Percentiles rank a stretch among this genome's conserved stretches.
Conservation (phyloP, 805 yeast genomes). For the Schwanniomyces vanrijiae region DNA sequence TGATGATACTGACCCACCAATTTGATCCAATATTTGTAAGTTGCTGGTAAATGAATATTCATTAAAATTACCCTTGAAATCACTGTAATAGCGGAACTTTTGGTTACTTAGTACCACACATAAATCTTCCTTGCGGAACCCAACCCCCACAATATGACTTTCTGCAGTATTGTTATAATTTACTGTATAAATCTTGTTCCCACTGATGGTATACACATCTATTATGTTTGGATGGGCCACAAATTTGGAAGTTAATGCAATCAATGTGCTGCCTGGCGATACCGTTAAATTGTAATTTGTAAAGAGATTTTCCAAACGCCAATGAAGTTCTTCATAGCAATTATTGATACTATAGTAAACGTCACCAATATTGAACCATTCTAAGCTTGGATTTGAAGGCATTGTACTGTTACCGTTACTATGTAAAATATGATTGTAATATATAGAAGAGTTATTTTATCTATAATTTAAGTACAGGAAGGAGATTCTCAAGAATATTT, state of each 20-base stretch:
- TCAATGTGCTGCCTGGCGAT: slow-evolving; percentile 53
- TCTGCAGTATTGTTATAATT: slow-evolving; percentile 43
- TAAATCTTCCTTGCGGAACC: slow-evolving; percentile 53
- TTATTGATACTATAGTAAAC: slow-evolving; percentile 64
- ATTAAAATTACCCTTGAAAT: slow-evolving; percentile 65
- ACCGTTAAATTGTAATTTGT: slow-evolving; percentile 46
- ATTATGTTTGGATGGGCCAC: slow-evolving; percentile 36
- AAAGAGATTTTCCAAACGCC: slow-evolving; percentile 44
- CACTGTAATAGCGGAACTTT: slow-evolving; percentile 56
- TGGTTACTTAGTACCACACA: slow-evolving; percentile 56
- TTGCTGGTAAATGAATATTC: slow-evolving; percentile 40
- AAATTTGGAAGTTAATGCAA: slow-evolving; percentile 48
- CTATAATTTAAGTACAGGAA: background rate
- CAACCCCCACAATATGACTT: slow-evolving; percentile 54
- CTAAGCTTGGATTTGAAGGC: slow-evolving; percentile 43
- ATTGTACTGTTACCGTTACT: slow-evolving; percentile 7
- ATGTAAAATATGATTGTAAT: background rate
- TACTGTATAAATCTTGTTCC: slow-evolving; percentile 33
- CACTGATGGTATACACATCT: slow-evolving; percentile 36
- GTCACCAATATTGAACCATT: slow-evolving; percentile 79
- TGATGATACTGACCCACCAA: slow-evolving; percentile 26
- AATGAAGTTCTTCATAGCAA: slow-evolving; percentile 51
- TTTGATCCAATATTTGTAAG: slow-evolving; percentile 15
- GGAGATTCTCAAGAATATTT: background rate
- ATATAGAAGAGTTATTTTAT: background rate